These are phyloP conservation scores for Mrakia frigida DNA, from an alignment of 768 basidiomycete species.

Conservation along the genomic window DNA sequence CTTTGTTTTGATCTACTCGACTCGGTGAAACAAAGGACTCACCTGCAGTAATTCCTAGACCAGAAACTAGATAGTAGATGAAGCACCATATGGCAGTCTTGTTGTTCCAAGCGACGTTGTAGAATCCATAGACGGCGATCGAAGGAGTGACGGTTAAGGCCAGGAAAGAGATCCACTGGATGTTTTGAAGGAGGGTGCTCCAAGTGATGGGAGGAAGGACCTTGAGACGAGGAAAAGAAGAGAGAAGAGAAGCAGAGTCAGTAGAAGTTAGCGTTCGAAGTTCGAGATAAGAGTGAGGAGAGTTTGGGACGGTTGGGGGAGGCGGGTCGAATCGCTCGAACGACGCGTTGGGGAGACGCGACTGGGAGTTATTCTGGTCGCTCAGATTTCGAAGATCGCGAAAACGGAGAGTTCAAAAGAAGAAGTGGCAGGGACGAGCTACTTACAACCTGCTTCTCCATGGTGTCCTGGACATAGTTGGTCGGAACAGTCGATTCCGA, in stretches of 20 bases:
- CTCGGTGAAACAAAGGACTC: too few relatives aligned
- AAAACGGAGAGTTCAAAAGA: neutral
- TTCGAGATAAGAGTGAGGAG: too few relatives aligned
- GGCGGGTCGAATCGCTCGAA: too few relatives aligned
- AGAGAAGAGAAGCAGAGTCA: neutral
- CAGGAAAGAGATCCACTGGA: conserved; percentile 62
- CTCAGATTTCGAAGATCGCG: neutral
- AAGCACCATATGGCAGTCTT: conserved; percentile 64
- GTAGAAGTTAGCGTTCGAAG: neutral
- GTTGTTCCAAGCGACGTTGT: conserved; percentile 56
- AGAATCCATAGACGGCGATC: conserved; percentile 66
- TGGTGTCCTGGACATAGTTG: conserved; percentile 73
- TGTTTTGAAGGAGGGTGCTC: conserved; percentile 58
- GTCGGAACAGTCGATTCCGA: conserved; percentile 55
- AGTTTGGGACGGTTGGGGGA: too few relatives aligned
- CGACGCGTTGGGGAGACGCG: neutral
- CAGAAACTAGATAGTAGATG: conserved; percentile 76
- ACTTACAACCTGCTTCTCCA: conserved; percentile 58
- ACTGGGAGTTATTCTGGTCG: neutral
- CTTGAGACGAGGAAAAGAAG: neutral
- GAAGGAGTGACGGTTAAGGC: conserved; percentile 70
- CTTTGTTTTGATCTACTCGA: too few relatives aligned
- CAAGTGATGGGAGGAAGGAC: conserved; percentile 60
- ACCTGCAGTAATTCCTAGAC: conserved; percentile 58
- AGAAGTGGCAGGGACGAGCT: neutral